Conservation (phyloP, 306 rosid genomes). For the Cucurbita moschata region DNA sequence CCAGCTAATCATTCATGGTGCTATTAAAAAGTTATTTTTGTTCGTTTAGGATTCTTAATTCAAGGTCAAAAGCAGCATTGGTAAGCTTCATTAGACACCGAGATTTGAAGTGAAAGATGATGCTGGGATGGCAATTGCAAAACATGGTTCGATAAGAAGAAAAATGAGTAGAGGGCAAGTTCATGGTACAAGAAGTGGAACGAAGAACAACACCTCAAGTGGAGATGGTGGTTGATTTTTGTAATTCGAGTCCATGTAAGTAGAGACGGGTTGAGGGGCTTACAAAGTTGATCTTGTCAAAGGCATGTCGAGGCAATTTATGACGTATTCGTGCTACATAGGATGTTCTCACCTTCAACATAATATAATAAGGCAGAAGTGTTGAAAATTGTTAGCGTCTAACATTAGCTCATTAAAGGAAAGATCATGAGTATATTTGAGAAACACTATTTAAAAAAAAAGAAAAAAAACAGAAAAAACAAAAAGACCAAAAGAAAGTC, state of each 20-base stretch:
- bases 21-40: too few species aligned
- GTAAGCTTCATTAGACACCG: constrained; percentile 32
- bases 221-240: neutral
- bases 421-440: too few species aligned
- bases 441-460: too few species aligned
- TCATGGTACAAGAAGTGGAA: constrained; percentile 87
- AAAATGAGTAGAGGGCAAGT: constrained; percentile 66
- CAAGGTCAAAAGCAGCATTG: too few species aligned
- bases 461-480: too few species aligned
- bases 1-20: neutral
- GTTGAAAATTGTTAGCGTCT: too few species aligned
- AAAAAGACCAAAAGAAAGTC: too few species aligned
- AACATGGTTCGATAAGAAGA: constrained; percentile 78
- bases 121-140: constrained; percentile 35
- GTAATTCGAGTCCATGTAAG: constrained; percentile 25
- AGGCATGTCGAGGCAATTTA: constrained; percentile 71
- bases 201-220: constrained; percentile 27
- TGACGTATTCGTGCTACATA: constrained; percentile 47
- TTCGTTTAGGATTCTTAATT: too few species aligned
- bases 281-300: constrained; percentile 56
- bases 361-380: neutral
- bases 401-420: too few species aligned
- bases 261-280: constrained; percentile 50
- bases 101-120: constrained; percentile 44
- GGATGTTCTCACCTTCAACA: constrained; percentile 54